Base-by-base conservation (phyloP, 164 flowering plant species). In the Magnolia sinica region DNA sequence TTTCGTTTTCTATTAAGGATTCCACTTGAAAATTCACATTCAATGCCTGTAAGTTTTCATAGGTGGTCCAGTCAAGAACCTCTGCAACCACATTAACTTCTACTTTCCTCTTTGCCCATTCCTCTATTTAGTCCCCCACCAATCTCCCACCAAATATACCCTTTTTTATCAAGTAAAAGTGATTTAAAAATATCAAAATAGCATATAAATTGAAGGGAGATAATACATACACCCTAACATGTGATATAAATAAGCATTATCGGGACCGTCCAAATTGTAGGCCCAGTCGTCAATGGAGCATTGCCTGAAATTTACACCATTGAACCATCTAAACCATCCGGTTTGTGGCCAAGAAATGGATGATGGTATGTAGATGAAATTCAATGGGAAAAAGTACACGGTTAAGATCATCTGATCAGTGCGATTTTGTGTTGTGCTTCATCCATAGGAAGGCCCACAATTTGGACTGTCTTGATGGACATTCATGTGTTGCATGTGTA, bases 41-140 rank as follows among this genome's bases (percentile, higher is more conserved):
- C 7, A 55, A 76, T 76, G 77, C 50, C n/a, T 71, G 52, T 5
- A 55, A 66, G 72, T 24, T 29, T 23, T 59, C 80, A 77, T 72
- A 24, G 84, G 73, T 79, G 82, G 72, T 63, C 76, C 76, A 71
- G 74, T 81, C 68, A 76, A 85, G 75, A 61, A 31, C 72, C 65
- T 84, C 81, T 71, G 82, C 80, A 81, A 50, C 29, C 23, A 79
- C 87, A 85, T 83, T 88, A 83, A 88, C 83, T 55, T 76, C 79
- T 70, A 29, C 73, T 52, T 24, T 64, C 85, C 83, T 68, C 80
- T 84, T 76, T 59, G 81, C 76, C 55, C 82, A 80, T 67, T 78
- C 79, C 72, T 66, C 71, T 83, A 74, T 77, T 79, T 80, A 78
- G 71, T 77, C 74, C 68, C 74, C 79, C 73, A 80, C 85, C 86